These are phyloP conservation scores for Colletotrichum brevisporum DNA, from an alignment of 2,329 filamentous ascomycete species.

Conservation along the genomic window DNA sequence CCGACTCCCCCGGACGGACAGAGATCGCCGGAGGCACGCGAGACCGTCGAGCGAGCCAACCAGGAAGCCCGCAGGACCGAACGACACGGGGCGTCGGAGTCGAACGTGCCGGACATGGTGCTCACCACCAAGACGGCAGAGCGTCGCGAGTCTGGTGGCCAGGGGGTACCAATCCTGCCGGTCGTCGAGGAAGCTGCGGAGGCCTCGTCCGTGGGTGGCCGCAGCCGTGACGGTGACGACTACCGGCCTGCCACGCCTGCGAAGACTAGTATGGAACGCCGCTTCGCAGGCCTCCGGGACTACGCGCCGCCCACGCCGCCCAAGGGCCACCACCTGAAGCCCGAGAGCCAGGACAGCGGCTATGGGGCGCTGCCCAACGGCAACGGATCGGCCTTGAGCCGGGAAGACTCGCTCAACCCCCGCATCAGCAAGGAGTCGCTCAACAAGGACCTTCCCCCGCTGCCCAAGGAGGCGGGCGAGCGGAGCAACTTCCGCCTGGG, in stretches of 20 bases:
- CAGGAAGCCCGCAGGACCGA: constrained; percentile 54
- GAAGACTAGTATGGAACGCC: constrained; percentile 53
- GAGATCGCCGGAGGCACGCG: constrained; percentile 55
- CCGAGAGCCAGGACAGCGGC: constrained; percentile 63
- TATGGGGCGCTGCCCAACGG: constrained; percentile 54
- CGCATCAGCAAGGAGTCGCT: constrained; percentile 69
- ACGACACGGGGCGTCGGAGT: constrained; percentile 51
- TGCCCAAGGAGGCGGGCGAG: constrained; percentile 56
- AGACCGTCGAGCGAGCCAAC: constrained; percentile 57
- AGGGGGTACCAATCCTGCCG: constrained; percentile 75
- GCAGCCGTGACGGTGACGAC: constrained; percentile 64
- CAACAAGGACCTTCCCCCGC: constrained; percentile 72
- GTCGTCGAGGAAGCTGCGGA: constrained; percentile 94
- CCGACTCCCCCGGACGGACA: constrained; percentile 52
- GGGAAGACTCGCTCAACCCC: constrained; percentile 50
- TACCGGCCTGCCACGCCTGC: constrained; percentile 58
- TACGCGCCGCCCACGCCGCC: constrained; percentile 63
- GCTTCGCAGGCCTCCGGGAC: constrained; percentile 39
- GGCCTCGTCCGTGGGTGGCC: constrained; percentile 74
- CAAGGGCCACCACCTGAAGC: constrained; percentile 58
- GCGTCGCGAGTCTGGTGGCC: constrained; percentile 66
- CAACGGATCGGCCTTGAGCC: constrained; percentile 47
- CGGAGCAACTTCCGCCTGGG: constrained; percentile 33
- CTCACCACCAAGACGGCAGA: constrained; percentile 59
- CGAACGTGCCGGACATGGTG: constrained; percentile 73